phyloP scores from a whole-genome alignment of 139 green algal genomes.

The Haematococcus lacustris region DNA sequence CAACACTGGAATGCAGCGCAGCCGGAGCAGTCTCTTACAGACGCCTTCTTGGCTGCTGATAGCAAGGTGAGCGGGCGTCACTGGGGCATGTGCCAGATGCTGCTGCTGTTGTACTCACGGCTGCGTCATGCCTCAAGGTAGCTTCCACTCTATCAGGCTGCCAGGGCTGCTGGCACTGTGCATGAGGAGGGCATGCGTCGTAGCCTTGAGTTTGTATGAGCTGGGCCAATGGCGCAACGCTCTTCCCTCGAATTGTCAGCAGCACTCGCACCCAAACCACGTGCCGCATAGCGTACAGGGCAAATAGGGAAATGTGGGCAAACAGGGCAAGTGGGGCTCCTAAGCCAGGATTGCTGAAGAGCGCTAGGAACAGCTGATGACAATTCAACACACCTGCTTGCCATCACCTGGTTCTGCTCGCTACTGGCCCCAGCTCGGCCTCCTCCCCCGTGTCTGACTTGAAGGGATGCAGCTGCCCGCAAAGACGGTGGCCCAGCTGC shows the following conservation, averaged over 20 bases:
- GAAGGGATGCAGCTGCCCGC: neutral
- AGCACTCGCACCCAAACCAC: no score
- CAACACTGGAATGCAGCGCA: constrained; percentile 41
- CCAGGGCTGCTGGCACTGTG: neutral
- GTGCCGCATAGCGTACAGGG: no score
- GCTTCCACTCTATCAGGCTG: neutral
- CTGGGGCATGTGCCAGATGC: no score
- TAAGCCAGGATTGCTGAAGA: no score
- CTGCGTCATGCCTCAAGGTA: neutral
- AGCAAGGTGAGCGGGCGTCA: no score
- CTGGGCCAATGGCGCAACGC: neutral
- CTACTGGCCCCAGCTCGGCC: no score
- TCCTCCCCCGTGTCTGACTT: no score
- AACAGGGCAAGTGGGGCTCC: no score
- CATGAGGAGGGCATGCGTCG: neutral
- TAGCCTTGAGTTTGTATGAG: neutral
- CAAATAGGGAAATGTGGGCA: no score
- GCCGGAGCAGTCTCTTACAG: constrained; percentile 35
- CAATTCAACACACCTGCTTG: no score
- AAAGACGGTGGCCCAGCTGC: neutral
- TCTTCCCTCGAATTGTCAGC: no score
- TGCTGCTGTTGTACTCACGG: neutral
- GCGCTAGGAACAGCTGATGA: no score
- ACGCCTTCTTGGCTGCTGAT: constrained; percentile 51
- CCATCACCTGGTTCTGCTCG: neutral